Conservation (phyloP, 768 basidiomycete species). For the Serendipita indica region DNA sequence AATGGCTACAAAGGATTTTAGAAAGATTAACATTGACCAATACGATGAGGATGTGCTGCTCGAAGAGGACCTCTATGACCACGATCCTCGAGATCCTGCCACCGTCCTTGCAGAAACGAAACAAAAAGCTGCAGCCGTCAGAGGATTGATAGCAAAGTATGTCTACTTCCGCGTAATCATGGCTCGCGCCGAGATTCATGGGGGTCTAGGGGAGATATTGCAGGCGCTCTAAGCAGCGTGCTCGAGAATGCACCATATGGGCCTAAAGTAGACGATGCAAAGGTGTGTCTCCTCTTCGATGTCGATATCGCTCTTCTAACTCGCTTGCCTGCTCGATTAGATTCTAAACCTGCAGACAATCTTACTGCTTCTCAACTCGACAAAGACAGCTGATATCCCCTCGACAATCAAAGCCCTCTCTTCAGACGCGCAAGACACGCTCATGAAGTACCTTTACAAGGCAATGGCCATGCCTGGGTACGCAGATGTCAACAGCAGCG, state of each 20-base stretch:
- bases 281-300: slow-evolving; percentile 48
- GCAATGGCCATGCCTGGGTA: slow-evolving; percentile 63
- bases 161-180: slow-evolving; percentile 18
- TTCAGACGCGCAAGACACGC: slow-evolving; percentile 65
- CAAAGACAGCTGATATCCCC: slow-evolving; percentile 76
- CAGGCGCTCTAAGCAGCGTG: slow-evolving; percentile 52
- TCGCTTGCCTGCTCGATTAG: slow-evolving; percentile 26
- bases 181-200: neutral
- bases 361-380: slow-evolving; percentile 84
- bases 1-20: slow-evolving; percentile 29
- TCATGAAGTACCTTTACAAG: slow-evolving; percentile 99
- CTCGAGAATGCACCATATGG: slow-evolving; percentile 83
- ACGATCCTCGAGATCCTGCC: slow-evolving; percentile 65
- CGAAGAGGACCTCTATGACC: slow-evolving; percentile 73
- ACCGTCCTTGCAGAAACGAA: slow-evolving; percentile 65
- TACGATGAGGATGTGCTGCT: slow-evolving; percentile 84
- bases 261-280: slow-evolving; percentile 73
- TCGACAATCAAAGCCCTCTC: slow-evolving; percentile 56
- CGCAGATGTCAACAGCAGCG: slow-evolving; percentile 49
- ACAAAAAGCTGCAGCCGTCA: slow-evolving; percentile 54
- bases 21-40: slow-evolving; percentile 88
- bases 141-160: slow-evolving; percentile 60
- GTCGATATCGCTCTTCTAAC: slow-evolving; percentile 13
- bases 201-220: slow-evolving; percentile 50
- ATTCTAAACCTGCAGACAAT: slow-evolving; percentile 64